phyloP scores from a whole-genome alignment of 129 eudicot genomes.

The Silybum marianum region DNA sequence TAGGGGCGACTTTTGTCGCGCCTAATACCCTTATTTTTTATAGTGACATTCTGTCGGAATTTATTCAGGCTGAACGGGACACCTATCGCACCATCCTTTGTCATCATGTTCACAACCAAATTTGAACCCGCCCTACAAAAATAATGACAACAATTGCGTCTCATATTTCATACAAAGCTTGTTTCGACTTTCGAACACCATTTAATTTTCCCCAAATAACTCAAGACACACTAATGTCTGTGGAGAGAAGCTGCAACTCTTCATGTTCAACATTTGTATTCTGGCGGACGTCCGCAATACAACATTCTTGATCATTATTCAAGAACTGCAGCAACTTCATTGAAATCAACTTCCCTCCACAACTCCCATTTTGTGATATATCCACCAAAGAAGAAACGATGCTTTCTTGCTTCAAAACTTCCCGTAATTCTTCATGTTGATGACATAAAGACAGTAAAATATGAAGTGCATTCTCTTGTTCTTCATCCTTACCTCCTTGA shows the following conservation, averaged over 20 bases:
- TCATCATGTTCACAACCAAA: no score
- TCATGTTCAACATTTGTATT: conserved; percentile 14
- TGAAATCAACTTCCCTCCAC: conserved; percentile 23
- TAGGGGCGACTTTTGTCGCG: no score
- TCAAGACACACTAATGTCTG: not conserved
- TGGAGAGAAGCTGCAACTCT: not conserved
- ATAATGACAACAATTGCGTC: no score
- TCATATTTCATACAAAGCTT: no score
- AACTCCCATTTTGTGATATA: conserved; percentile 26
- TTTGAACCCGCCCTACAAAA: no score
- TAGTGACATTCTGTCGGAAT: no score
- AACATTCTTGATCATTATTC: conserved; percentile 3
- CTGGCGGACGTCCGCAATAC: not conserved
- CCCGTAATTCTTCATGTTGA: conserved; percentile 24
- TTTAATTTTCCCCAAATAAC: no score
- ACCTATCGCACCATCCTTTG: no score
- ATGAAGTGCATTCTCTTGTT: conserved; percentile 35
- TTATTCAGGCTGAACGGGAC: no score
- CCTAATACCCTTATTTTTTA: no score
- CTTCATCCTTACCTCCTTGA: conserved; percentile 30
- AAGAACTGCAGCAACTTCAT: conserved; percentile 31
- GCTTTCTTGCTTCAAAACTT: conserved; percentile 22
- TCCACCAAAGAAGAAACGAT: conserved; percentile 20
- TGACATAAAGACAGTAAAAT: conserved; percentile 27
- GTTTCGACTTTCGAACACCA: no score